A percentile compares a stretch with the other conserved stretches of the same genome.
Evolutionary conservation across 192 early-diverging fungal genomes (phyloP).

Genomic region (Mortierella claussenii): DNA sequence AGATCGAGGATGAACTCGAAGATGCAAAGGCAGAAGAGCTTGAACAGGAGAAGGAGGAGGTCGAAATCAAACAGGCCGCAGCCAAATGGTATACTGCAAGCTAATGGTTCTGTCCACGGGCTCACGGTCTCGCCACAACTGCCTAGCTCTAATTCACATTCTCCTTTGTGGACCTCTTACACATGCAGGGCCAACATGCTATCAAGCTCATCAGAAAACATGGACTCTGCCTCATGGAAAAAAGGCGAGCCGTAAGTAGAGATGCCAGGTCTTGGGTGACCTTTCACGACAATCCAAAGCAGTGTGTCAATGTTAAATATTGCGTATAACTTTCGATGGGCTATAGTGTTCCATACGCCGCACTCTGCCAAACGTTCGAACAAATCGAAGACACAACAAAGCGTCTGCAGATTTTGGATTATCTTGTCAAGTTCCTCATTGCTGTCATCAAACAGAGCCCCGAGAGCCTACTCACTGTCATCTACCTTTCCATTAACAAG

Average conservation of each 20-base stretch:
- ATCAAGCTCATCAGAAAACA: constrained; percentile 23
- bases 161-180: not conserved
- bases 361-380: constrained; percentile 92
- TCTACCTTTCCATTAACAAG: constrained; percentile 94
- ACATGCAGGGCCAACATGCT: constrained; percentile 51
- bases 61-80: constrained; percentile 33
- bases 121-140: too few relatives aligned
- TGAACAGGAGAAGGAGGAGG: constrained; percentile 44
- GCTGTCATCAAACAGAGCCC: constrained; percentile 73
- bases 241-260: constrained; percentile 57
- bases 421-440: constrained; percentile 76
- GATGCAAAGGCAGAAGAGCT: constrained; percentile 28
- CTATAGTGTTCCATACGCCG: constrained; percentile 79
- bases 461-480: constrained; percentile 71
- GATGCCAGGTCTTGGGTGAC: not conserved
- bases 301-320: not conserved
- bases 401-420: constrained; percentile 79
- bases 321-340: not conserved
- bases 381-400: constrained; percentile 90
- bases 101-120: too few relatives aligned
- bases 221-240: constrained; percentile 53
- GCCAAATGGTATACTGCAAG: constrained; percentile 26
- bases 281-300: not conserved
- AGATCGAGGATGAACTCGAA: not conserved
- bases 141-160: not conserved